Percentiles rank a stretch among this genome's conserved stretches.
Conservation (phyloP, 2,329 filamentous ascomycete species). For the Trichoderma semiorbis region DNA sequence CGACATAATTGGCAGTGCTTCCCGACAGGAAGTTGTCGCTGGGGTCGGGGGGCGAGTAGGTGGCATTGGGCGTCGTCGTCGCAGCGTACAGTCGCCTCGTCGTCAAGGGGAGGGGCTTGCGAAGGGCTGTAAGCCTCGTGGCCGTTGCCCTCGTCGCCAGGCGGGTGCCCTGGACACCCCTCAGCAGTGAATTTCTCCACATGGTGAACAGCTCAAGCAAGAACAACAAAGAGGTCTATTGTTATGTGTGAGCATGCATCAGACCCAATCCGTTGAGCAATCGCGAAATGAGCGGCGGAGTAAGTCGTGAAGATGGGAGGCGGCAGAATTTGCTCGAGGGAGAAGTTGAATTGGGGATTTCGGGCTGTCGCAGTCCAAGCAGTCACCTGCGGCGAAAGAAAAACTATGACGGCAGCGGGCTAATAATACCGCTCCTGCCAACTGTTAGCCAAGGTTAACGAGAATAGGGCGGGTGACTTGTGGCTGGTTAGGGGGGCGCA, state of each 20-base stretch:
- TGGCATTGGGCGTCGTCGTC: slow-evolving; percentile 34
- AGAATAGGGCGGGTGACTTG: neutral
- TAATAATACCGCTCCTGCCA: neutral
- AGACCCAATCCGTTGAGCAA: slow-evolving; percentile 29
- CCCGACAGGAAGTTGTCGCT: slow-evolving; percentile 96
- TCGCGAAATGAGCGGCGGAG: slow-evolving; percentile 46
- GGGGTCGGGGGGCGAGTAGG: slow-evolving; percentile 62
- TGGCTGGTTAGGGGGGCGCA: neutral
- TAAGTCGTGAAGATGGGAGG: slow-evolving; percentile 36
- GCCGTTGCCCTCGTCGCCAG: slow-evolving; percentile 11
- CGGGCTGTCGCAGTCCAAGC: neutral
- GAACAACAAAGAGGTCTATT: slow-evolving; percentile 24
- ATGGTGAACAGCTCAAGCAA: slow-evolving; percentile 11
- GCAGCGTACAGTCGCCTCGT: slow-evolving; percentile 52
- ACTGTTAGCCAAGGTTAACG: neutral
- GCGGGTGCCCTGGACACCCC: slow-evolving; percentile 14
- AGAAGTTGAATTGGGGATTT: neutral
- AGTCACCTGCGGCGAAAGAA: neutral
- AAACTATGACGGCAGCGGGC: neutral
- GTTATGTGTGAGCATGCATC: slow-evolving; percentile 23
- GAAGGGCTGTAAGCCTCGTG: slow-evolving; percentile 41
- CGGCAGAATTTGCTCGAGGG: slow-evolving; percentile 1
- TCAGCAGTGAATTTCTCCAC: slow-evolving; percentile 16
- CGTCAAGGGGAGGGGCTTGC: slow-evolving; percentile 48
- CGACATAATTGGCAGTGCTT: slow-evolving; percentile 97